Evolutionary conservation across 1,284 basidiomycete genomes (phyloP).

Genomic region (Phylloporus gajari): DNA sequence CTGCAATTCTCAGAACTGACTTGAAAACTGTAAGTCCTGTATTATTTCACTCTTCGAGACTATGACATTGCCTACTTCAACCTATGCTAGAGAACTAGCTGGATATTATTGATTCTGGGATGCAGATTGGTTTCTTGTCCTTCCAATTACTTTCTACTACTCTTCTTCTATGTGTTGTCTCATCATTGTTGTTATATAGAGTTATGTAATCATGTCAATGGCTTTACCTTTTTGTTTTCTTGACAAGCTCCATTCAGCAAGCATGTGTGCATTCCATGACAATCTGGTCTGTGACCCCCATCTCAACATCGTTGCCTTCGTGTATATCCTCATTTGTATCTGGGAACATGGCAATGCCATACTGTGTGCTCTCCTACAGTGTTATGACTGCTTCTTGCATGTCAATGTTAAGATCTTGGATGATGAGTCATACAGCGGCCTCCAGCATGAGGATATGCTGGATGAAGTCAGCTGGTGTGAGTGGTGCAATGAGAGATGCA

Average conservation of each 20-base stretch:
- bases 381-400: constrained; percentile 62
- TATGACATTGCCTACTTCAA: no score
- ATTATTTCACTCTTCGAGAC: no score
- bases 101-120: no score
- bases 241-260: constrained; percentile 68
- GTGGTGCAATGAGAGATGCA: constrained; percentile 62
- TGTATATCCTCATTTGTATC: constrained; percentile 60
- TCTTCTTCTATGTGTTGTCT: no score
- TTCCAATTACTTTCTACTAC: no score
- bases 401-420: constrained; percentile 67
- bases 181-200: no score
- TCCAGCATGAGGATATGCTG: constrained; percentile 81
- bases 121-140: no score
- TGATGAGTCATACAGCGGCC: constrained; percentile 74
- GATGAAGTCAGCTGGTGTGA: constrained; percentile 76
- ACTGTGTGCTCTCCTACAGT: constrained; percentile 77
- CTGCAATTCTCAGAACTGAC: no score
- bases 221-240: constrained; percentile 63
- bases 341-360: constrained; percentile 84
- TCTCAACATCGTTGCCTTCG: constrained; percentile 46
- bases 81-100: no score
- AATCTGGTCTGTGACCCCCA: constrained; percentile 66
- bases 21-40: no score
- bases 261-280: constrained; percentile 72
- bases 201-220: no score